Evolutionary conservation across 352 stramenopile genomes (phyloP).

Genomic region (Bremia lactucae): DNA sequence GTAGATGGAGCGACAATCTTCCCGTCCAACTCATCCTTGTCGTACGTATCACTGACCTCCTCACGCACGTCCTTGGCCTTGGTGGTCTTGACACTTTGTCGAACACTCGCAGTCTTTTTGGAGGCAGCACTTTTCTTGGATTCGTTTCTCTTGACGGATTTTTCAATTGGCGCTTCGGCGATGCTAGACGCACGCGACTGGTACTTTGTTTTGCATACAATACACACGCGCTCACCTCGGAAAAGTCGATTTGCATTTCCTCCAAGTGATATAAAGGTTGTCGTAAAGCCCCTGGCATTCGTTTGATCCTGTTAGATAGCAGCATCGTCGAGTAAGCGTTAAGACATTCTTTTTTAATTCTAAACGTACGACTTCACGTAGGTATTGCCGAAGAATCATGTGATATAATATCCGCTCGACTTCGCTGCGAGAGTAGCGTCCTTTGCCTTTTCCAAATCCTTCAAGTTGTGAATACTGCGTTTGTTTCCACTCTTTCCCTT

Average conservation of each 20-base stretch:
- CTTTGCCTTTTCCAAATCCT: constrained; percentile 62
- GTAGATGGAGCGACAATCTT: constrained; percentile 24
- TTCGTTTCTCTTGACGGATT: constrained; percentile 29
- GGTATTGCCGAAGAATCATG: constrained; percentile 81
- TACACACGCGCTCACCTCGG: constrained; percentile 56
- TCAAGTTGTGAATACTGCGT: constrained; percentile 42
- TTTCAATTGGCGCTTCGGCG: constrained; percentile 8
- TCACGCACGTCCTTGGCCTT: constrained; percentile 33
- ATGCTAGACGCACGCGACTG: constrained; percentile 19
- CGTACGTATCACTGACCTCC: constrained; percentile 54
- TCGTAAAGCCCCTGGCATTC: constrained; percentile 76
- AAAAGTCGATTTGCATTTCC: constrained; percentile 38
- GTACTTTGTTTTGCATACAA: constrained; percentile 73
- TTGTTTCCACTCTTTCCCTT: constrained; percentile 65
- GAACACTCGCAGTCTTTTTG: constrained; percentile 27
- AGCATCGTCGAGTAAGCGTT: constrained; percentile 1
- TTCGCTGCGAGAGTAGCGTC: constrained; percentile 64
- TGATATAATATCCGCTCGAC: constrained; percentile 79
- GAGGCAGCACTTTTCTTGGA: constrained; percentile 15
- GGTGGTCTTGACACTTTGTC: constrained; percentile 21
- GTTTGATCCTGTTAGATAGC: constrained; percentile 59
- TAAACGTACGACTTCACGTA: constrained; percentile 44
- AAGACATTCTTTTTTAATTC: background rate
- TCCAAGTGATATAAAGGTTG: constrained; percentile 63
- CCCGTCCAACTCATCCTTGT: constrained; percentile 53